Conservation (phyloP, 106 monocot genomes). For the Iris macrosiphon region DNA sequence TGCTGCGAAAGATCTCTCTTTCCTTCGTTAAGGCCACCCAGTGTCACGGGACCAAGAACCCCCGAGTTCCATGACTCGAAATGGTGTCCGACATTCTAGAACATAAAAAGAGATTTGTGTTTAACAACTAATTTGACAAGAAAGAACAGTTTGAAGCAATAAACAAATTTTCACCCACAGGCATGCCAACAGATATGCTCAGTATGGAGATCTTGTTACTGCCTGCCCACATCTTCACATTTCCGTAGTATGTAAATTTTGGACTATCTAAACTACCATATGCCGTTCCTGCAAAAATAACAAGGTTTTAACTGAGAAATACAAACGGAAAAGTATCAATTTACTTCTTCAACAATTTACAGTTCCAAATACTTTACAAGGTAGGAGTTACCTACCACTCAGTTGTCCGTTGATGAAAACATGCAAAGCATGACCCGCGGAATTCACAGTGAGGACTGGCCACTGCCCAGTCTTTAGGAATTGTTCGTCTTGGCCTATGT, state of each 20-base stretch:
- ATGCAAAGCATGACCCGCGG: conserved; percentile 71
- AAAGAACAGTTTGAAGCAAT: no score
- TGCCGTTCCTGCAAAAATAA: conserved; percentile 76
- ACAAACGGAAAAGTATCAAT: no score
- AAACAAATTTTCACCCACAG: no score
- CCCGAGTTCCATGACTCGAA: conserved; percentile 92
- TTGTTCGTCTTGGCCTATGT: conserved; percentile 54
- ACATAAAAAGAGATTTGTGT: no score
- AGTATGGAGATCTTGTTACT: conserved; percentile 87
- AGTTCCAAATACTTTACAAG: no score
- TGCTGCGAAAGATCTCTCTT: conserved; percentile 78
- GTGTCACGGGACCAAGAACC: conserved; percentile 82
- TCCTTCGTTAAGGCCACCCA: conserved; percentile 79
- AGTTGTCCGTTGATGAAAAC: conserved; percentile 61
- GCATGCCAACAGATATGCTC: conserved; percentile 76
- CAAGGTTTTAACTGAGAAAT: no score
- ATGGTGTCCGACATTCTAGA: conserved; percentile 76
- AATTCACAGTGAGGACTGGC: conserved; percentile 47
- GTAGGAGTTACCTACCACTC: conserved; percentile 40
- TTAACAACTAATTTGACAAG: no score
- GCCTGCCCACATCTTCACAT: conserved; percentile 69
- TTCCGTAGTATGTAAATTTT: conserved; percentile 69
- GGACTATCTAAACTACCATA: conserved; percentile 78
- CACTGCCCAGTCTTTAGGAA: conserved; percentile 45
- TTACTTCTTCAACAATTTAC: no score